Conservation (phyloP, 495 filamentous ascomycete genomes). For the Talaromyces liani region DNA sequence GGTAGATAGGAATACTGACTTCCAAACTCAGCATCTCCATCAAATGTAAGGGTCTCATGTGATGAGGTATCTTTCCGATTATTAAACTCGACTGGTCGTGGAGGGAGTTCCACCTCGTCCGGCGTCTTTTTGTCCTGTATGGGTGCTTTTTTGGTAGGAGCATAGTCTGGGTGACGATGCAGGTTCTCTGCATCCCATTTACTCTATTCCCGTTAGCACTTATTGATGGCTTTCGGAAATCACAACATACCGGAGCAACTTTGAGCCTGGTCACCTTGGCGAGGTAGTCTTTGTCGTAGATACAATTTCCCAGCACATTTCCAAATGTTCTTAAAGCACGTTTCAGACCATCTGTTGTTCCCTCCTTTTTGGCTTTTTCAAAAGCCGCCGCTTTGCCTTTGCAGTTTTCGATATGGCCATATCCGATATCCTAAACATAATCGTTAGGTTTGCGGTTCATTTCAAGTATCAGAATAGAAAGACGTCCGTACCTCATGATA, state of each 20-base stretch:
- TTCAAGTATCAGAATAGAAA: neutral
- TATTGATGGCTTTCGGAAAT: neutral
- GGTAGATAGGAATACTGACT: constrained; percentile 35
- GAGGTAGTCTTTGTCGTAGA: constrained; percentile 94
- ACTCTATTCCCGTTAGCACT: constrained; percentile 25
- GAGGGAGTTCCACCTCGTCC: constrained; percentile 35
- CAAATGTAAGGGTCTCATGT: constrained; percentile 13
- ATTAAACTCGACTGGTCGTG: constrained; percentile 18
- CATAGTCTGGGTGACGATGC: constrained; percentile 71
- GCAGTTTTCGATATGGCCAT: constrained; percentile 90
- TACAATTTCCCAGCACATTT: constrained; percentile 92
- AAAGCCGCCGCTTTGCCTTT: constrained; percentile 91
- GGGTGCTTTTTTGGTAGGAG: constrained; percentile 52
- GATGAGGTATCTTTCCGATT: constrained; percentile 4
- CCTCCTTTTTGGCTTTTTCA: constrained; percentile 97
- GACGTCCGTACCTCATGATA: constrained; percentile 62
- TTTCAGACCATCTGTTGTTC: constrained; percentile 89
- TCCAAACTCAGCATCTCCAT: constrained; percentile 55
- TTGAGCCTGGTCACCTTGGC: constrained; percentile 78
- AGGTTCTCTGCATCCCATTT: constrained; percentile 71
- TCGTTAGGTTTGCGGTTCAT: neutral
- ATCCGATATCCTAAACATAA: constrained; percentile 68
- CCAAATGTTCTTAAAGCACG: constrained; percentile 86
- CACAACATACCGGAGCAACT: constrained; percentile 43
- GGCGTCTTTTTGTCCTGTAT: constrained; percentile 25